These are phyloP conservation scores for Debaryomyces tyrocola DNA, from an alignment of 805 yeast genomes.

Conservation along the genomic window DNA sequence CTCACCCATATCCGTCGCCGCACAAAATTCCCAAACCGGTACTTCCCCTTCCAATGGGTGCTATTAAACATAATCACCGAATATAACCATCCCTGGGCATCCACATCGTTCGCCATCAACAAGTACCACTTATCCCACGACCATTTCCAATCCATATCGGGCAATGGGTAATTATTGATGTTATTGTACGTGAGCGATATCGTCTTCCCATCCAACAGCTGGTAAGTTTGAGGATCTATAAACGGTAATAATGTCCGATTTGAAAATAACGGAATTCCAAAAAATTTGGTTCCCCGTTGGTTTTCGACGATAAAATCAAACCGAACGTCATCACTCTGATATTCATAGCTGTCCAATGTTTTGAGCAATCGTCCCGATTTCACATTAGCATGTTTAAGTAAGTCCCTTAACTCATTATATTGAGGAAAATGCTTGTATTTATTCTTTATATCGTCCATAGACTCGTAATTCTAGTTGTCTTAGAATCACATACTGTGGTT, in stretches of 20 bases:
- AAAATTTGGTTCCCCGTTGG: conserved; percentile 52
- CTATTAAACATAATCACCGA: conserved; percentile 51
- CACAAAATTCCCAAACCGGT: conserved; percentile 58
- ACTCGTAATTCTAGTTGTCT: neutral
- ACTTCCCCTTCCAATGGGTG: conserved; percentile 63
- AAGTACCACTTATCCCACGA: conserved; percentile 72
- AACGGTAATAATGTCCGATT: conserved; percentile 46
- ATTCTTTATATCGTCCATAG: neutral
- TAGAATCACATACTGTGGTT: too few species aligned
- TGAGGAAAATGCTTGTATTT: conserved; percentile 7
- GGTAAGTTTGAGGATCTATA: conserved; percentile 52
- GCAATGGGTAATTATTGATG: conserved; percentile 44
- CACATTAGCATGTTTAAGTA: neutral
- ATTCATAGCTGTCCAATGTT: neutral
- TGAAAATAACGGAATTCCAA: conserved; percentile 53
- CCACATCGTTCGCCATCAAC: conserved; percentile 67
- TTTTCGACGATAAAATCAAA: conserved; percentile 52
- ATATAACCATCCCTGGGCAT: conserved; percentile 85
- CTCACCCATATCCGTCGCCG: conserved; percentile 67
- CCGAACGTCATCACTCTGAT: conserved; percentile 6
- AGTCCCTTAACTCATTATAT: conserved; percentile 3
- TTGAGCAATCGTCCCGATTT: neutral
- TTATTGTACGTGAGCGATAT: conserved; percentile 28
- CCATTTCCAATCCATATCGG: conserved; percentile 67
- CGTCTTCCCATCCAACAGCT: conserved; percentile 41